A percentile compares a stretch with the other conserved stretches of the same genome.
Evolutionary conservation across 1,139 yeast species (phyloP).

Genomic region (Diutina catenulata): DNA sequence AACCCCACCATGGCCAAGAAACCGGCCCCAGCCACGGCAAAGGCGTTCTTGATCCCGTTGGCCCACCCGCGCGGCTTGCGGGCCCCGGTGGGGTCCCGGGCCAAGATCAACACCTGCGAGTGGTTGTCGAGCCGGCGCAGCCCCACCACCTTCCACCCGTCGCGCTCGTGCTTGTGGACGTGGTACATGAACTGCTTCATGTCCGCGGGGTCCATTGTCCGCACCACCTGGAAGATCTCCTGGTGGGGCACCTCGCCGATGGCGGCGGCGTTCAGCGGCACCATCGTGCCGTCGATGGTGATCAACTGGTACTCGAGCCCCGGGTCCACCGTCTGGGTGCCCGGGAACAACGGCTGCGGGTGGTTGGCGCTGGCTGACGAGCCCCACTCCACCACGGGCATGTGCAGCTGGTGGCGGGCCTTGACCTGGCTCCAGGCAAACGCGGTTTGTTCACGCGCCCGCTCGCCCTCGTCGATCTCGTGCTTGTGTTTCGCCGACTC

Average conservation of each 20-base stretch:
- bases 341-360: neutral
- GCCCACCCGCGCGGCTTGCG: slow-evolving; percentile 9
- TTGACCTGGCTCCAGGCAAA: slow-evolving; percentile 35
- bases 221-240: slow-evolving; percentile 16
- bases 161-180: slow-evolving; percentile 22
- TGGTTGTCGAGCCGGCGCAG: slow-evolving; percentile 19
- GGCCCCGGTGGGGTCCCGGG: slow-evolving; percentile 6
- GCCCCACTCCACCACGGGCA: neutral
- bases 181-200: slow-evolving; percentile 17
- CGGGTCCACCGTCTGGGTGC: neutral
- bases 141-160: slow-evolving; percentile 37
- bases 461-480: slow-evolving; percentile 27
- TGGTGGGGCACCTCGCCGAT: neutral
- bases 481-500: slow-evolving; percentile 28
- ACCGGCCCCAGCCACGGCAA: slow-evolving; percentile 25
- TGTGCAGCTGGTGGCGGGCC: neutral
- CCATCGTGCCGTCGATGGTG: neutral
- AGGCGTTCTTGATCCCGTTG: slow-evolving; percentile 15
- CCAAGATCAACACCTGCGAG: slow-evolving; percentile 18
- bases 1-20: slow-evolving; percentile 20
- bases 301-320: neutral
- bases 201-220: slow-evolving; percentile 23
- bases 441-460: slow-evolving; percentile 38
- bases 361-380: too few species aligned
- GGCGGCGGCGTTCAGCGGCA: neutral